Conservation (phyloP, 371 early-diverging fungal species). For the Mucor racemosus region DNA sequence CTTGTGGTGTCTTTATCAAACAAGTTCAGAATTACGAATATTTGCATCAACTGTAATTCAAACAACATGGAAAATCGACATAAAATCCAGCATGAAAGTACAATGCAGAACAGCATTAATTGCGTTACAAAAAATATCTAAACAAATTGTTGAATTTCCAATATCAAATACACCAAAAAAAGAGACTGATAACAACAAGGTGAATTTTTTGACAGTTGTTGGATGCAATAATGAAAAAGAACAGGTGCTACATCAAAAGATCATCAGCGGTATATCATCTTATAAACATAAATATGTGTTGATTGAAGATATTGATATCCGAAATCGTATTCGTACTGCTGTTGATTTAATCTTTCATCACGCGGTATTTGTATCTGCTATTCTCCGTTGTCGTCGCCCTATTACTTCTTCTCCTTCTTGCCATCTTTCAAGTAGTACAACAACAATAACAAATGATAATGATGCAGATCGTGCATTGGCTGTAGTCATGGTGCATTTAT, state of each 20-base stretch:
- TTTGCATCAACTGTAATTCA: conserved; percentile 42
- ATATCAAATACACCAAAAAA: background rate
- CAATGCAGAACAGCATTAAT: conserved; percentile 51
- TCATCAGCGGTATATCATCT: conserved; percentile 46
- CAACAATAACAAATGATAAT: conserved; percentile 5
- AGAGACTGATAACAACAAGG: conserved; percentile 1
- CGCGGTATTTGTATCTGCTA: conserved; percentile 49
- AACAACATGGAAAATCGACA: conserved; percentile 47
- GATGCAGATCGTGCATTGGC: conserved; percentile 36
- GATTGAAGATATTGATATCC: conserved; percentile 54
- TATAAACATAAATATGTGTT: conserved; percentile 53
- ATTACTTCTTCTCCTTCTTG: background rate
- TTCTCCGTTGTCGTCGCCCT: conserved; percentile 27
- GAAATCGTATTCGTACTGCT: conserved; percentile 48
- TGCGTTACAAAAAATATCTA: conserved; percentile 27
- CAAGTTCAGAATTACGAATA: conserved; percentile 32
- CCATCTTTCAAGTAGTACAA: conserved; percentile 22
- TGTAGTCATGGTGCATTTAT: conserved; percentile 41
- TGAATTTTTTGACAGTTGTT: background rate
- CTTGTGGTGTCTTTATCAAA: conserved; percentile 43
- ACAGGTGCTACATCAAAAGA: conserved; percentile 39
- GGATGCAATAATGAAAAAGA: conserved; percentile 21
- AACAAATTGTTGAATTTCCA: background rate
- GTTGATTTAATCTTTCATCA: conserved; percentile 55
- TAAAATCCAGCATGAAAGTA: conserved; percentile 34